Base-by-base conservation (phyloP, 768 basidiomycete species). In the Candolleomyces eurysporus region DNA sequence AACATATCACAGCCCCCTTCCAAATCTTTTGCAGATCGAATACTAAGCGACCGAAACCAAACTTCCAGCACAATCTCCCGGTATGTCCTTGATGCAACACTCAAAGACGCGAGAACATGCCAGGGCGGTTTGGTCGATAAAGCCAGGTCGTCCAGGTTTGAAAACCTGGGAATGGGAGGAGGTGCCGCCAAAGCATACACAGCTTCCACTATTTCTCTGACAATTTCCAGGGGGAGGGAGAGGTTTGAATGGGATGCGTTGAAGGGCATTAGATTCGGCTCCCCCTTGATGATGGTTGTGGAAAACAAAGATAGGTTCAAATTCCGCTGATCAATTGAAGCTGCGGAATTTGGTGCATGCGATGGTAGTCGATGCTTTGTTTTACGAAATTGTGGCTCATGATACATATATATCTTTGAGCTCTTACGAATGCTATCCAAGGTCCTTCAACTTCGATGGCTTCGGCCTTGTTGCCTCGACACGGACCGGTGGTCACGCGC, bases 221-320 rank as follows among this genome's bases (percentile, higher is more conserved):
- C 61, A 48, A 78, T 70, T 68, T 78, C 77, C 26, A 64, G 62
- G 50, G 77, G 77, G 46, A 77, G 2, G 45, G 14, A 46, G 45
- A 21, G 3, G 6, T 46, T 46, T 36, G 36, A 36, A 26, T 26
- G 26, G 26, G 26, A 26, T 26, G 26, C 26, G 36, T 36, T 36
- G 36, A 36, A 36, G 36, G 36, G 11, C 36, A 36, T 36, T 11
- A 11, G 11, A 8, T 36, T 36, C 36, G 6, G 36, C 36, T n/a
- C 36, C 36, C 26, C 26, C 26, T 26, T 26, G 26, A 26, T 26
- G 36, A 36, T 6, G 36, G 36, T 36, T 7, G 36, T 36, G 2
- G 36, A 11, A 2, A 36, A 36, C 36, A 36, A 36, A 36, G 8
- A 36, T 36, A 26, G 26, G 26, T 26, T 26, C 26, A 4, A 26